Percentiles rank a stretch among this genome's conserved stretches.
Conservation (phyloP, 257 asterid species). For the Vinca minor region DNA sequence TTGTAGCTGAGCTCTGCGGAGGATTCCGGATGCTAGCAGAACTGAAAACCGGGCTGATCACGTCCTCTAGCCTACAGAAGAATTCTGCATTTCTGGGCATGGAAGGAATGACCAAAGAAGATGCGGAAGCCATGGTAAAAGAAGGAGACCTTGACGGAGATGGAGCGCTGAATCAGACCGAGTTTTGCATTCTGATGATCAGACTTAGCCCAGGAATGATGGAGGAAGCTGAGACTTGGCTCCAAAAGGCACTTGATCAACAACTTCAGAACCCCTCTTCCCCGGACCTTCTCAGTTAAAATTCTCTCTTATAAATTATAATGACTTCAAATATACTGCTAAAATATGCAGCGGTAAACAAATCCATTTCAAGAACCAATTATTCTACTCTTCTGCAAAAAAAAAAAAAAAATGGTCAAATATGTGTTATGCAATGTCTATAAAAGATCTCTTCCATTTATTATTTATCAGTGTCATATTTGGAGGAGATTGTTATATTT, state of each 20-base stretch:
- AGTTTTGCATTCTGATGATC: conserved; percentile 72
- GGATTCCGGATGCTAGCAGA: conserved; percentile 50
- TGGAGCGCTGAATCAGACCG: conserved; percentile 53
- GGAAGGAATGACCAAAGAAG: conserved; percentile 54
- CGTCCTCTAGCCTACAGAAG: conserved; percentile 41
- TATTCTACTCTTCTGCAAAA: no score
- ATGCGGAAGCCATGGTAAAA: conserved; percentile 56
- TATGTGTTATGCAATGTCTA: no score
- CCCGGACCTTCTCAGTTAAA: no score
- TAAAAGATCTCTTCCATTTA: no score
- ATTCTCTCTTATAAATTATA: no score
- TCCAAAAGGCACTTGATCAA: conserved; percentile 53
- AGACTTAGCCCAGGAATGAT: conserved; percentile 84
- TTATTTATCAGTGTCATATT: no score
- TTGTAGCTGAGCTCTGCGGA: conserved; percentile 32
- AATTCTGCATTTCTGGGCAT: conserved; percentile 47
- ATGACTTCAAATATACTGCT: no score
- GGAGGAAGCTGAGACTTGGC: conserved; percentile 82
- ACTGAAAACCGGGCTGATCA: conserved; percentile 39
- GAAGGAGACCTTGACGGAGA: conserved; percentile 76
- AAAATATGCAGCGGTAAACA: no score
- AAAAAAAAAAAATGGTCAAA: no score
- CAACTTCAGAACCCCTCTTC: no score
- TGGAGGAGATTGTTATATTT: no score
- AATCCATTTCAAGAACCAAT: no score